Conservation (phyloP, 2,329 filamentous ascomycete species). For the Shiraia sp. region DNA sequence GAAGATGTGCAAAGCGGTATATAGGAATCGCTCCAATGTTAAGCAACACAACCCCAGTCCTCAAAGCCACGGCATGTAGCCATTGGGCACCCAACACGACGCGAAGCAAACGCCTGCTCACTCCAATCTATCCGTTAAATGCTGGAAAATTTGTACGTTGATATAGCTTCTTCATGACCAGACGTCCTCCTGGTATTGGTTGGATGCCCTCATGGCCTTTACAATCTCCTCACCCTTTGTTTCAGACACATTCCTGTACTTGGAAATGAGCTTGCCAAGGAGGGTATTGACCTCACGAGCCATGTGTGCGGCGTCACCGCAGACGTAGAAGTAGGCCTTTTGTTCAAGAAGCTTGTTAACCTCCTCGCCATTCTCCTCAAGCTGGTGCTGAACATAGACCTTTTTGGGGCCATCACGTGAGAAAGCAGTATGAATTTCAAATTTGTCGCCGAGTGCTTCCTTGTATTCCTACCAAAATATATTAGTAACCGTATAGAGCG, state of each 20-base stretch:
- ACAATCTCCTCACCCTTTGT: conserved; percentile 94
- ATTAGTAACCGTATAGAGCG: conserved; percentile 15
- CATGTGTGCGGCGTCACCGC: conserved; percentile 97
- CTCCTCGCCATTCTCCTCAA: conserved; percentile 80
- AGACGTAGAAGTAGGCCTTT: conserved; percentile 95
- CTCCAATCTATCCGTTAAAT: conserved; percentile 35
- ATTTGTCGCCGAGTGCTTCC: conserved; percentile 80
- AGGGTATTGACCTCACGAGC: conserved; percentile 88
- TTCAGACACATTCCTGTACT: conserved; percentile 79
- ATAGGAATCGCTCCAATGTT: conserved; percentile 6
- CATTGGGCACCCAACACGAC: conserved; percentile 4
- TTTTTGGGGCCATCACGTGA: conserved; percentile 87
- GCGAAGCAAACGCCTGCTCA: conserved; percentile 23
- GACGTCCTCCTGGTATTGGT: conserved; percentile 90
- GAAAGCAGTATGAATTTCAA: conserved; percentile 90
- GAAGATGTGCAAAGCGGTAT: conserved; percentile 3
- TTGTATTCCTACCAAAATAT: conserved; percentile 69
- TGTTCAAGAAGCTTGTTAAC: conserved; percentile 86
- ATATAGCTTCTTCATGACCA: conserved; percentile 56
- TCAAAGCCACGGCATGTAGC: not conserved
- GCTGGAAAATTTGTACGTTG: conserved; percentile 15
- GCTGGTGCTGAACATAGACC: conserved; percentile 93
- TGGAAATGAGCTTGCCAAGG: conserved; percentile 83
- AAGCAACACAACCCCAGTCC: conserved; percentile 3
- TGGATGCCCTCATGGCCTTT: conserved; percentile 92